These are phyloP conservation scores for Termitomyces sp. DNA, from an alignment of 768 basidiomycete species.

Conservation along the genomic window DNA sequence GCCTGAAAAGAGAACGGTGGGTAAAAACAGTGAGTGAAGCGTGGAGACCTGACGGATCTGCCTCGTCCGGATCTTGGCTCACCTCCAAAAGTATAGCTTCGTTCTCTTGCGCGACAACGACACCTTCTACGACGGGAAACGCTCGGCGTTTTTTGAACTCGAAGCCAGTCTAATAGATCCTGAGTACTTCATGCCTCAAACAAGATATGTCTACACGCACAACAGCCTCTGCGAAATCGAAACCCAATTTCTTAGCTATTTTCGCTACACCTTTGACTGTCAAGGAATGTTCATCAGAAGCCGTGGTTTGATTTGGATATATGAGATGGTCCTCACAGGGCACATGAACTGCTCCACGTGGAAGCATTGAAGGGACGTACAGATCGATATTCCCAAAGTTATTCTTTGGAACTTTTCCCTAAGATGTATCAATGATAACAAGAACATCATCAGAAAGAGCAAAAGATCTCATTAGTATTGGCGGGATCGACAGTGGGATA, in stretches of 20 bases:
- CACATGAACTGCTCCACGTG: slow-evolving; percentile 79
- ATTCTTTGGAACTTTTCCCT: slow-evolving; percentile 95
- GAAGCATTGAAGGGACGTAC: slow-evolving; percentile 94
- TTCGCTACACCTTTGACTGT: slow-evolving; percentile 85
- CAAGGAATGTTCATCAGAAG: slow-evolving; percentile 4
- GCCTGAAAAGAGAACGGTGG: slow-evolving; percentile 47
- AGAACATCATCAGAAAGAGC: not conserved
- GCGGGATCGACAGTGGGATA: not conserved
- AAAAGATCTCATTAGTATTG: not conserved
- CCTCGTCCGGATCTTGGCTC: slow-evolving; percentile 16
- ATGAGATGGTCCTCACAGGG: slow-evolving; percentile 62
- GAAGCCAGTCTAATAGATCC: slow-evolving; percentile 71
- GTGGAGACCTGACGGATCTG: not conserved
- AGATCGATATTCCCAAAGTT: slow-evolving; percentile 96
- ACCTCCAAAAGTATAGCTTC: slow-evolving; percentile 75
- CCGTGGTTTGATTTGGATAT: not conserved
- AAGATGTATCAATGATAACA: not conserved
- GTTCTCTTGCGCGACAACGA: slow-evolving; percentile 84
- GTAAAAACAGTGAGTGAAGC: slow-evolving; percentile 6
- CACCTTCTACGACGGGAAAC: slow-evolving; percentile 76
- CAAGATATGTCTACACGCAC: slow-evolving; percentile 46
- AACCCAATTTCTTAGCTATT: slow-evolving; percentile 80
- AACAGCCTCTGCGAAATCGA: slow-evolving; percentile 94
- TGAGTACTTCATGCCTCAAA: not conserved
- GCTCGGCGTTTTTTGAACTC: slow-evolving; percentile 95